phyloP scores from a whole-genome alignment of 2,329 filamentous ascomycete species.

The Bipolaris cookei region DNA sequence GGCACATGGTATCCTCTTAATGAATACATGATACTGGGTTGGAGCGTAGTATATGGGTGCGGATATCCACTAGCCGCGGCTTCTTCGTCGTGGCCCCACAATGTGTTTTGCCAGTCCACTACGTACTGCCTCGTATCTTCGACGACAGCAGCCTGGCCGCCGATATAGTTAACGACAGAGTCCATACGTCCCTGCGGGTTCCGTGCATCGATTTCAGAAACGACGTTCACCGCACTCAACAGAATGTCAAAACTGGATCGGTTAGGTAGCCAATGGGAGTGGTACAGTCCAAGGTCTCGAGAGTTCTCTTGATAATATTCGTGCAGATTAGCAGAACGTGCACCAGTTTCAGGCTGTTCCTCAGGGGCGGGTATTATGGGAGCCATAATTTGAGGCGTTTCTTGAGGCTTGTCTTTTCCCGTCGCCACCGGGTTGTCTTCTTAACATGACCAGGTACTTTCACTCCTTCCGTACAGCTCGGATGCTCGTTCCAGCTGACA shows the following conservation, averaged over 20 bases:
- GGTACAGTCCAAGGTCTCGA: constrained; percentile 3
- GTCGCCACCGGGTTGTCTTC: background rate
- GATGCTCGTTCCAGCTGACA: constrained; percentile 40
- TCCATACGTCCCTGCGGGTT: constrained; percentile 31
- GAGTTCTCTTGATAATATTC: background rate
- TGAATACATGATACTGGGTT: background rate
- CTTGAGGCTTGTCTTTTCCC: background rate
- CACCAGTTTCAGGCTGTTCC: constrained; percentile 19
- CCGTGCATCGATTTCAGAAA: constrained; percentile 34
- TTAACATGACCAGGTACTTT: background rate
- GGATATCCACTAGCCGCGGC: constrained; percentile 1
- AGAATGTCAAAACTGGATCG: constrained; percentile 27
- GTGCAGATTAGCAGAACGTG: constrained; percentile 4
- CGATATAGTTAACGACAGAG: constrained; percentile 30
- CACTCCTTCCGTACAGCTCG: constrained; percentile 31
- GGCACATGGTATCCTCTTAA: background rate
- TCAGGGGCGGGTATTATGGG: constrained; percentile 26
- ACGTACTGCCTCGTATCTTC: constrained; percentile 19
- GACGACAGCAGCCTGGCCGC: constrained; percentile 27
- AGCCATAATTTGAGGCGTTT: constrained; percentile 17
- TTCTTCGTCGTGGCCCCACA: background rate
- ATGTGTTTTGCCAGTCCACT: constrained; percentile 4
- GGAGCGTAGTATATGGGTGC: background rate
- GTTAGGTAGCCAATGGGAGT: constrained; percentile 13
- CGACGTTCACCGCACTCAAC: constrained; percentile 35